Evolutionary conservation across 768 basidiomycete genomes (phyloP).

Genomic region (Auriscalpium microsporum): DNA sequence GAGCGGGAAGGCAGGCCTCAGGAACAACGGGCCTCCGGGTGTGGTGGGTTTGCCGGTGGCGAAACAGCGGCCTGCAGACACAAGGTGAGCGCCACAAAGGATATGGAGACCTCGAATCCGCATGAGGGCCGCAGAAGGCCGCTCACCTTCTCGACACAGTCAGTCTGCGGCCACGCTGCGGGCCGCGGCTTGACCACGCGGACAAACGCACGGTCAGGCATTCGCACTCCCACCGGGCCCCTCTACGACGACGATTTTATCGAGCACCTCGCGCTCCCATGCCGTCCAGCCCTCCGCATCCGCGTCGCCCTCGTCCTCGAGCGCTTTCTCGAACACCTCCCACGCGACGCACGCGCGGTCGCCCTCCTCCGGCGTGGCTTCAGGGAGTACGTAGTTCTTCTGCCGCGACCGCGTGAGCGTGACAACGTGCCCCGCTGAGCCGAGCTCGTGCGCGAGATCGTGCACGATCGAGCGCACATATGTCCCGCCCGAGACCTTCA

Average conservation of each 20-base stretch:
- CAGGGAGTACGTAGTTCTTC: conserved; percentile 60
- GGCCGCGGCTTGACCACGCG: neutral
- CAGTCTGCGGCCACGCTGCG: neutral
- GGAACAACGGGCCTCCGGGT: no score
- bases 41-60: no score
- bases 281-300: conserved; percentile 61
- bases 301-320: conserved; percentile 40
- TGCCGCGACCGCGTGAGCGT: conserved; percentile 85
- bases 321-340: conserved; percentile 60
- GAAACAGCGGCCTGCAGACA: no score
- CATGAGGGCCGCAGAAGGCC: no score
- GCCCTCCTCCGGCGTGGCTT: conserved; percentile 29
- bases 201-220: neutral
- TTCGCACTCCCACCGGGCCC: conserved; percentile 1
- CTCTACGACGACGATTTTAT: conserved; percentile 52
- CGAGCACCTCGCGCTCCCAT: conserved; percentile 81
- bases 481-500: conserved; percentile 94
- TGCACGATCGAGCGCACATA: conserved; percentile 96
- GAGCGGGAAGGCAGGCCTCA: no score
- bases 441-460: conserved; percentile 78
- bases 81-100: neutral
- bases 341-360: conserved; percentile 64
- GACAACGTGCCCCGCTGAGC: conserved; percentile 89
- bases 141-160: neutral
- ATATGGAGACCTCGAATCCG: neutral